Percentiles rank a stretch among this genome's conserved stretches.
phyloP scores from a whole-genome alignment of 2,329 filamentous ascomycete species.

The Scytalidium sp. region DNA sequence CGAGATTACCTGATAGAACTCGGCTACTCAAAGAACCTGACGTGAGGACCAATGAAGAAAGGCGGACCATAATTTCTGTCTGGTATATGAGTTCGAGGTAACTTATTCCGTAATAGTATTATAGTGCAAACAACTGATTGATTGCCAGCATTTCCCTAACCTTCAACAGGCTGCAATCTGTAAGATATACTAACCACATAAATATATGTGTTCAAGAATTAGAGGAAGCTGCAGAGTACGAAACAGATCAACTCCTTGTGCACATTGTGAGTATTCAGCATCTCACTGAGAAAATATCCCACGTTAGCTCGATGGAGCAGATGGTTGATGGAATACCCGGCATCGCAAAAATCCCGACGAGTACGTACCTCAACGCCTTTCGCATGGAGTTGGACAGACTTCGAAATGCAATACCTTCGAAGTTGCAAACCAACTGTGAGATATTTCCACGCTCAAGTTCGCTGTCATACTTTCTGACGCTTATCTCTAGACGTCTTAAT shows the following conservation, averaged over 20 bases:
- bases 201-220: conserved; percentile 47
- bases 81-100: conserved; percentile 55
- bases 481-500: conserved; percentile 32
- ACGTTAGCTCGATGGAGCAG: conserved; percentile 18
- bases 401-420: conserved; percentile 30
- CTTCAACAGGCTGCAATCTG: conserved; percentile 22
- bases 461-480: background rate
- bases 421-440: conserved; percentile 36
- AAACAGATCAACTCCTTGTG: conserved; percentile 44
- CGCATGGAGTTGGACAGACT: conserved; percentile 43
- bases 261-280: conserved; percentile 47
- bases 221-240: conserved; percentile 39
- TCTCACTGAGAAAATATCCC: conserved; percentile 47
- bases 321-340: conserved; percentile 8
- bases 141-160: conserved; percentile 6
- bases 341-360: conserved; percentile 14
- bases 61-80: conserved; percentile 47
- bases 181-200: conserved; percentile 50
- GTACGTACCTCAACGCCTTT: conserved; percentile 37
- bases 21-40: conserved; percentile 40
- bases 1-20: conserved; percentile 38
- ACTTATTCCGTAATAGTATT: conserved; percentile 18
- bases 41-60: conserved; percentile 48
- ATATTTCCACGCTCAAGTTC: conserved; percentile 12
- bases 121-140: background rate